phyloP scores from a whole-genome alignment of 1,284 basidiomycete species.

The Rhizoctonia solani region DNA sequence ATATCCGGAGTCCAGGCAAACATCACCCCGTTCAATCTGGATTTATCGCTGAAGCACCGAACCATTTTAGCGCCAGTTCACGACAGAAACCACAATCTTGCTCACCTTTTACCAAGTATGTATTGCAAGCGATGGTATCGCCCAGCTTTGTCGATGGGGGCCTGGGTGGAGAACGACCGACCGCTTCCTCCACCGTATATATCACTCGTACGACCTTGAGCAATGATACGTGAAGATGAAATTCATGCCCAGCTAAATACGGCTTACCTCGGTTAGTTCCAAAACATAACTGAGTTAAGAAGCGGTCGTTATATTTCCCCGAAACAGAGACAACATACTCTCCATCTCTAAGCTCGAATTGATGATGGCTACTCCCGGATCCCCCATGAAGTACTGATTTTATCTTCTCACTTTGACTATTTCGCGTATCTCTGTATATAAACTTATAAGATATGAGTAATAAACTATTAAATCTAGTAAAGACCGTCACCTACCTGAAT shows the following conservation, averaged over 20 bases:
- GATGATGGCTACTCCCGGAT: background rate
- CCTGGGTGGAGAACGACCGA: background rate
- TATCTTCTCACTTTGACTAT: too few species aligned
- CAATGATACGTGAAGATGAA: background rate
- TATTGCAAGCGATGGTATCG: background rate
- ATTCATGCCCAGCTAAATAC: too few species aligned
- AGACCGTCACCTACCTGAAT: conserved; percentile 2
- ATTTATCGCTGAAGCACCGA: background rate
- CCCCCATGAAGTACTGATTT: background rate
- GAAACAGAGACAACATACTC: conserved; percentile 5
- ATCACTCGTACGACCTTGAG: background rate
- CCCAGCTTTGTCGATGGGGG: background rate
- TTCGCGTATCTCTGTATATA: background rate
- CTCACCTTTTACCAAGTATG: conserved; percentile 19
- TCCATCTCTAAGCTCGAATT: background rate
- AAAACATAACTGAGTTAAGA: conserved; percentile 1
- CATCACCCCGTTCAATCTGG: background rate
- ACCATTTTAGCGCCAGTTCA: background rate
- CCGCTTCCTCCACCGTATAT: background rate
- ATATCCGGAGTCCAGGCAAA: background rate
- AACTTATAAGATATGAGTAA: background rate
- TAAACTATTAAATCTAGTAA: background rate
- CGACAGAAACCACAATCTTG: background rate
- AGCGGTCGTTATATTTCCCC: background rate
- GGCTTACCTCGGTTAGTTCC: conserved; percentile 7